Conservation (phyloP, 73 alveolate genomes). For the Paramecium bursaria region DNA sequence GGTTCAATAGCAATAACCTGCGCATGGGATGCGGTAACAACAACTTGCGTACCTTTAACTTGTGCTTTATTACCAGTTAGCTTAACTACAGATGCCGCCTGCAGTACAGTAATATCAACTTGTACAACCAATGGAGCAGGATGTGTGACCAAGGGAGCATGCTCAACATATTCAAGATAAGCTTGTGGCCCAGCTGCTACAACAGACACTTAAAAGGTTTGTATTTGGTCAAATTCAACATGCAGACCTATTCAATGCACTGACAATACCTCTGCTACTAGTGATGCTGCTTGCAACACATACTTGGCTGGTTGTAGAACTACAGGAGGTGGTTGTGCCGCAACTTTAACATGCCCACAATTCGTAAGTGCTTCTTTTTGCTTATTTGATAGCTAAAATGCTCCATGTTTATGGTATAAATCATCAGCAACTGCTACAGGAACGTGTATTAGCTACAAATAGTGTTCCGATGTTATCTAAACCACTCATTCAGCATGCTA, state of each 20-base stretch:
- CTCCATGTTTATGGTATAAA: constrained; percentile 35
- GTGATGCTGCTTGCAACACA: constrained; percentile 6
- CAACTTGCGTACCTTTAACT: constrained; percentile 6
- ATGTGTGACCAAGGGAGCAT: neutral
- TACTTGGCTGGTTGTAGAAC: constrained; percentile 6
- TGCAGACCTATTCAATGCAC: constrained; percentile 5
- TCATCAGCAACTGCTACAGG: neutral
- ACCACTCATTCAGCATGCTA: constrained; percentile 4
- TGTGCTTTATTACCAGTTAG: constrained; percentile 16
- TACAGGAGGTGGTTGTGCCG: neutral
- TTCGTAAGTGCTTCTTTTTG: neutral
- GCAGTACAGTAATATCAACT: neutral
- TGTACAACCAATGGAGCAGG: constrained; percentile 50
- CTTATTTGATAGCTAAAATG: neutral
- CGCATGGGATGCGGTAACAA: constrained; percentile 38
- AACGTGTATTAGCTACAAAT: neutral
- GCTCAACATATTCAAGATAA: constrained; percentile 8
- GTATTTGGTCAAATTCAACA: constrained; percentile 1
- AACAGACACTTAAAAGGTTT: neutral
- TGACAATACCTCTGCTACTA: constrained; percentile 3
- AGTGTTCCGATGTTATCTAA: constrained; percentile 18
- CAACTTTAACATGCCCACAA: neutral
- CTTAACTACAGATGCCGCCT: neutral
- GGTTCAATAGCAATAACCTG: no score
- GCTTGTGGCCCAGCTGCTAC: constrained; percentile 23